Conservation (phyloP, 139 green algal genomes). For the Coelastrella sp. region DNA sequence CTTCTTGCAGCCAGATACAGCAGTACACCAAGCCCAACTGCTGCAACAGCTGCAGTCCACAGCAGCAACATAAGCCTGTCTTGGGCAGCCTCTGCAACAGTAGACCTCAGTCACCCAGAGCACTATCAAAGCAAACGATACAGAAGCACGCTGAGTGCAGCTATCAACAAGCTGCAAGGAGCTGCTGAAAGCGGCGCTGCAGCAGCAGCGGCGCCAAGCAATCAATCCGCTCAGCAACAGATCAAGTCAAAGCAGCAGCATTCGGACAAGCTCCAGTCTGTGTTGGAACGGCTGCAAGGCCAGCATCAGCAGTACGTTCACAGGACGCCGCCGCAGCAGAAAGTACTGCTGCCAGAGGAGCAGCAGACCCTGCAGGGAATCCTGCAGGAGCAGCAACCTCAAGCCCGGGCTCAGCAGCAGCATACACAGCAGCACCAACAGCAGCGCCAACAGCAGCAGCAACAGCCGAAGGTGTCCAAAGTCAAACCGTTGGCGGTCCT, state of each 20-base stretch:
- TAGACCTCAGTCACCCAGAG: neutral
- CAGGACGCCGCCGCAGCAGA: neutral
- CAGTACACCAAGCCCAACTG: slow-evolving; percentile 7
- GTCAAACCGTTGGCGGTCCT: too few species aligned
- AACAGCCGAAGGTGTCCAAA: too few species aligned
- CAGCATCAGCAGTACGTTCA: slow-evolving; percentile 3
- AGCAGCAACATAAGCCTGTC: neutral
- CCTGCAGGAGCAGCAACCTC: neutral
- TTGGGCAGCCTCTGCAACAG: neutral
- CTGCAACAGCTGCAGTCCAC: neutral
- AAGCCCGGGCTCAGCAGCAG: neutral
- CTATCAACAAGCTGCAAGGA: slow-evolving; percentile 12
- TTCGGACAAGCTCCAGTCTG: slow-evolving; percentile 15
- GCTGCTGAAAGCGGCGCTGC: neutral
- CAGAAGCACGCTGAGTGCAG: slow-evolving; percentile 17
- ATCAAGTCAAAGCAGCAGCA: slow-evolving; percentile 11
- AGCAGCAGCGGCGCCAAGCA: neutral
- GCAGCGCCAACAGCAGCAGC: neutral
- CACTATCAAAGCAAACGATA: slow-evolving; percentile 9
- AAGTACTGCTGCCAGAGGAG: neutral
- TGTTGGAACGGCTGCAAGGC: slow-evolving; percentile 18
- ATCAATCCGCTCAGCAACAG: neutral
- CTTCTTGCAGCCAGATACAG: slow-evolving; percentile 58
- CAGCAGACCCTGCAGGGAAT: neutral
- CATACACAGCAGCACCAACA: neutral